Evolutionary conservation across 1,284 basidiomycete genomes (phyloP).

Genomic region (Microbotryomycetes sp.): DNA sequence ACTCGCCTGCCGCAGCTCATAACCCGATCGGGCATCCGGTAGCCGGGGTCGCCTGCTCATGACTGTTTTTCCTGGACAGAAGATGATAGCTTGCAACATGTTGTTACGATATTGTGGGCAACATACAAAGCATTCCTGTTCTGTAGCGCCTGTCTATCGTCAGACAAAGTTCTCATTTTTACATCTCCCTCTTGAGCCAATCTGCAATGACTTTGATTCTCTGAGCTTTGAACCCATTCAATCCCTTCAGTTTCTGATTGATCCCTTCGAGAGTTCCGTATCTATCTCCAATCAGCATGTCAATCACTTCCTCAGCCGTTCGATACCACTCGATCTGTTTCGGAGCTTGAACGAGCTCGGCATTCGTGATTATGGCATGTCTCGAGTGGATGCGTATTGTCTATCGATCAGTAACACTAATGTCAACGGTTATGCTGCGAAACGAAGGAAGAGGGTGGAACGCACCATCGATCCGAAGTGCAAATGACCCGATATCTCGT

Average conservation of each 20-base stretch:
- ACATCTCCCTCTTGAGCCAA: conserved; percentile 20
- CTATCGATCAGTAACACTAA: conserved; percentile 34
- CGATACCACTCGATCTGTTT: conserved; percentile 5
- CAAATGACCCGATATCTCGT: conserved; percentile 38
- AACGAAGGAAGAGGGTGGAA: not conserved
- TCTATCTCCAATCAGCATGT: conserved; percentile 23
- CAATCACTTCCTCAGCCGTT: conserved; percentile 7
- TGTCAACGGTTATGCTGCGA: not conserved
- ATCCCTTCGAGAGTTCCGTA: conserved; percentile 29
- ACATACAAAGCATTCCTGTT: too few relatives aligned
- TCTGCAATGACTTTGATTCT: conserved; percentile 5
- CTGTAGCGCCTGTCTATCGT: not conserved
- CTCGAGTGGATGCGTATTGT: conserved; percentile 44
- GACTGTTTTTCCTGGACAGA: too few relatives aligned
- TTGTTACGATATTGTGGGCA: too few relatives aligned
- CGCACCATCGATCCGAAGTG: conserved; percentile 20
- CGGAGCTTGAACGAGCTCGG: conserved; percentile 12
- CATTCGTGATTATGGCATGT: conserved; percentile 46
- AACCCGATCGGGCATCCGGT: not conserved
- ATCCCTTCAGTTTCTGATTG: not conserved
- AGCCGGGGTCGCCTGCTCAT: too few relatives aligned
- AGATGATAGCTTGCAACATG: too few relatives aligned
- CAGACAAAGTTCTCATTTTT: too few relatives aligned
- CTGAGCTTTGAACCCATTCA: not conserved
- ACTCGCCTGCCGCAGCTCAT: not conserved